Base-by-base conservation (phyloP, 2,329 filamentous ascomycete genomes). In the Cephalotrichum gorgonifer region DNA sequence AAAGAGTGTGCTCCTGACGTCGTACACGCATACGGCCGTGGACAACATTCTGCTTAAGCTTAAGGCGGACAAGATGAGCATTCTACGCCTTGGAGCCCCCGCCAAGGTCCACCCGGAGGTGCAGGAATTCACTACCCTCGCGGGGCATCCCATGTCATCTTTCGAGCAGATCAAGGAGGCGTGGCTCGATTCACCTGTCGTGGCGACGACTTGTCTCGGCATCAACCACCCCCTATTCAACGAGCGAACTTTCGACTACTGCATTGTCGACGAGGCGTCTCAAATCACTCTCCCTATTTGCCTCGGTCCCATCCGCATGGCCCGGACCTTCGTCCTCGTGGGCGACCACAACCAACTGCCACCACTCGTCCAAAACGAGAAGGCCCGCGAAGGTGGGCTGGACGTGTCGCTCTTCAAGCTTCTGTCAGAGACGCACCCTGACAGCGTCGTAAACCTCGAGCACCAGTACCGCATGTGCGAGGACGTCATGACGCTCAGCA, bases 391-490 rank as follows among this genome's bases (percentile, higher is more conserved):
- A 49, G 90, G 90, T 12, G 93, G 93, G 1, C 73, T 98, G 5
- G 93, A 98, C 62, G 78, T 96, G 43, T 95, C 88, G 62, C 73
- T 98, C 47, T 98, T 98, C 75, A 95, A 95, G 62, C 75, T 93
- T 3, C 77, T 98, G 12, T 96, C 89, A 1, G 93, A 97, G 59
- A 77, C 79, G 1, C 90, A 97, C 54, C 90, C 93, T 0, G 72
- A 81, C 43, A 89, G 89, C 1, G 90, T 98, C 2, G 88, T 94
- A 53, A 95, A 86, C 54, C 77, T 98, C 2, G 89, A 93, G 58
- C 89, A 96, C 59, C 93, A 98, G 62, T 98, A 98, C 62, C 88
- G 93, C 53, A 98, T 98, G 93, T 95, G 88, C 58, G 86, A 93
- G 56, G 93, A 98, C 53, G 86, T 98, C 52, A 97, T 97, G 91